Conservation (phyloP, 208 protist species). For the Phytomonas sp. region DNA sequence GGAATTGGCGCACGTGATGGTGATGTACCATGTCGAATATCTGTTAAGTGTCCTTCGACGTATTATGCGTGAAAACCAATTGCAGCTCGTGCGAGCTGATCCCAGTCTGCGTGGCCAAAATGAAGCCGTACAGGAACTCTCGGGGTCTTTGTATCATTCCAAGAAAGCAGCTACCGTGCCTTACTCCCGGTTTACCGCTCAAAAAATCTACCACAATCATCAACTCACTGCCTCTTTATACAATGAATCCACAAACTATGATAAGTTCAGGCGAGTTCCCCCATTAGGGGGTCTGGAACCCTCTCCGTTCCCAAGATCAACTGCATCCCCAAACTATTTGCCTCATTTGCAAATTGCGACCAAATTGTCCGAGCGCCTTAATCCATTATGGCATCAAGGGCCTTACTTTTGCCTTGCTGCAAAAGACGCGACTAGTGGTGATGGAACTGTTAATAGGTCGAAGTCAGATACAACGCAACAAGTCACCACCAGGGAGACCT, state of each 20-base stretch:
- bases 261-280: constrained; percentile 44
- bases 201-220: not conserved
- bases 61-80: constrained; percentile 57
- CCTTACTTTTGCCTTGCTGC: not conserved
- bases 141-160: not conserved
- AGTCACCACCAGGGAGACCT: not conserved
- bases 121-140: not conserved
- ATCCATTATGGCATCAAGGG: not conserved
- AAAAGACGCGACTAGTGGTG: not conserved
- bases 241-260: constrained; percentile 65
- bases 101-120: constrained; percentile 13
- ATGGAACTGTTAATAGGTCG: not conserved
- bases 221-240: constrained; percentile 27
- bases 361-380: not conserved
- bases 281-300: constrained; percentile 66
- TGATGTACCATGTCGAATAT: constrained; percentile 73
- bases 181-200: not conserved
- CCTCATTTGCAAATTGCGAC: constrained; percentile 46
- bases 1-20: constrained; percentile 71
- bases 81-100: constrained; percentile 61
- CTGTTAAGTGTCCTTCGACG: constrained; percentile 55
- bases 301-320: constrained; percentile 30
- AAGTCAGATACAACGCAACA: not conserved
- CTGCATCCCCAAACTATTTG: constrained; percentile 40
- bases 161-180: not conserved